These are phyloP conservation scores for Phaeotremella fagi DNA, from an alignment of 768 basidiomycete species.

Conservation along the genomic window DNA sequence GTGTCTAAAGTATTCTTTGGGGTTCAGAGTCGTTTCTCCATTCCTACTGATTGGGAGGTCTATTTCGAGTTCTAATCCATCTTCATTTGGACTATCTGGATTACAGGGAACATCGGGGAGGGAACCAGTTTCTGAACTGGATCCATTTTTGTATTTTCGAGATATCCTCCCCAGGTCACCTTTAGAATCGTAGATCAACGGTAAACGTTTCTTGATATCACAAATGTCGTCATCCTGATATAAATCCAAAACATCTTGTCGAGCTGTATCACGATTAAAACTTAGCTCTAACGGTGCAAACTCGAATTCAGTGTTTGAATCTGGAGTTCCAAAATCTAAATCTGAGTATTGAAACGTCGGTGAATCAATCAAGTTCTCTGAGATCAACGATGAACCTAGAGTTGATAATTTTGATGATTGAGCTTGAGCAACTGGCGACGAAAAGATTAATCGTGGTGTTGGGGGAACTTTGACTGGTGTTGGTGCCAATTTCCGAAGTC, in stretches of 20 bases:
- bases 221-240: not conserved
- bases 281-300: slow-evolving; percentile 11
- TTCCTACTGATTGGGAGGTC: not conserved
- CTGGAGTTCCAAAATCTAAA: no score
- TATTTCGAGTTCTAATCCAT: not conserved
- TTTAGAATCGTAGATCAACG: slow-evolving; percentile 13
- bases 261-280: not conserved
- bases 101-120: slow-evolving; percentile 5
- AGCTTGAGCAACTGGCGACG: not conserved
- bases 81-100: not conserved
- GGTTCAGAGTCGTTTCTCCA: slow-evolving; percentile 1
- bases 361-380: not conserved
- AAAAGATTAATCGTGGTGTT: slow-evolving; percentile 2
- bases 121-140: not conserved
- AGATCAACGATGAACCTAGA: no score
- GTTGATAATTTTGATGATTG: no score
- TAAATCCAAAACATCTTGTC: not conserved
- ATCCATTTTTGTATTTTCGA: not conserved
- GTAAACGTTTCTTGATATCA: not conserved
- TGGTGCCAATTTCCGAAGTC: slow-evolving; percentile 29
- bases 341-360: not conserved
- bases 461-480: slow-evolving; percentile 30
- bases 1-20: slow-evolving; percentile 4
- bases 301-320: slow-evolving; percentile 7
- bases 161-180: slow-evolving; percentile 18